Evolutionary conservation across 176 grass and related monocot genomes (phyloP), one percentile per base, ranked within the genome.

Genomic region (Rhipidocladum racemiflorum): DNA sequence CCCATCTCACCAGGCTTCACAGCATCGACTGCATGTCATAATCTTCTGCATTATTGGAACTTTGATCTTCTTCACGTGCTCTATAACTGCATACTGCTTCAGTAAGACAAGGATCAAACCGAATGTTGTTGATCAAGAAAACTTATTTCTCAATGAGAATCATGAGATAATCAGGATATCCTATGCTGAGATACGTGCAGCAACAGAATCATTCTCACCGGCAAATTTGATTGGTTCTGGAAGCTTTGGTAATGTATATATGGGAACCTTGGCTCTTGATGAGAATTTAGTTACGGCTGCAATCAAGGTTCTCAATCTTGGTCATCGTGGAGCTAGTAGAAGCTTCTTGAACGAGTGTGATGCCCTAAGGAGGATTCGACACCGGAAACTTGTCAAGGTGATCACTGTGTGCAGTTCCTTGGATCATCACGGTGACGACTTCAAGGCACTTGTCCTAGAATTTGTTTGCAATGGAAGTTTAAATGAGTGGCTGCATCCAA

Each of bases 401-500:
- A 45, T 14, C 9, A 13, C 43, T 45, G 12, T 45, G 12, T 45
- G 43, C 12, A 14, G 12, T 45, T 0, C 11, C 43, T 45, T 45
- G 43, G 43, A 45, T 14, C 43, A 13, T 14, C 13, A 45, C 14
- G 43, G 43, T 45, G 12, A 45, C 12, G 43, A 45, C 9, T 45
- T 45, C 12, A 45, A 45, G 43, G 43, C 43, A 45, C 43, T 45
- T 50, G 48, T 50, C 15, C 15, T 50, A 16, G 48, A 65, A 1
- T 65, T 65, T 65, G 35, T 65, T 12, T 36, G 7, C 62, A 79
- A 79, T 1, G 15, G 38, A 14, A 83, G 56, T 27, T 12, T 83
- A 17, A 27, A 78, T 21, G 18, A 65, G 2, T 76, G 81, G 81
- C 16, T 84, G 18, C 71, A 84, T 76, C 81, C 42, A 24, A 68